Conservation (phyloP, 345 rosid genomes). For the Kandelia obovata region DNA sequence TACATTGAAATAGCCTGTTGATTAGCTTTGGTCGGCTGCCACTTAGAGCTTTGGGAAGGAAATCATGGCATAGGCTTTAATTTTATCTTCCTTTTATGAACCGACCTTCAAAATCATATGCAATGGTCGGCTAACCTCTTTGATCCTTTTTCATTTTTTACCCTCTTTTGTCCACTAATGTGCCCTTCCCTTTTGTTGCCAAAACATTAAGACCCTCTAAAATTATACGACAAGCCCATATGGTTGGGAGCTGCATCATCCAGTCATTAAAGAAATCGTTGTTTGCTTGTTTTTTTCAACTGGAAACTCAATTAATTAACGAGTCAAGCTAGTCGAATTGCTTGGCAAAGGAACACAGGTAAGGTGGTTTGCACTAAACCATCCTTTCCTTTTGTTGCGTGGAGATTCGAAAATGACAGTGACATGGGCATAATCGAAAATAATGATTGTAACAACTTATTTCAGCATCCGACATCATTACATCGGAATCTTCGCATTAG, state of each 20-base stretch:
- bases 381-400: not conserved
- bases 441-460: constrained; percentile 1
- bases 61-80: not conserved
- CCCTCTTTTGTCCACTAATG: constrained; percentile 24
- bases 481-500: not conserved
- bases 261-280: constrained; percentile 22
- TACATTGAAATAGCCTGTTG: no score
- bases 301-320: not conserved
- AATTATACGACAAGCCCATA: not conserved
- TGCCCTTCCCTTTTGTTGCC: not conserved
- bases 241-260: constrained; percentile 34
- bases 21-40: not conserved
- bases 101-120: constrained; percentile 10
- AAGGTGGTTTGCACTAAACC: constrained; percentile 26
- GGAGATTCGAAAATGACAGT: not conserved
- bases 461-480: not conserved
- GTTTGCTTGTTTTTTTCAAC: not conserved
- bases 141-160: no score
- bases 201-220: not conserved
- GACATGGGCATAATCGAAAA: not conserved
- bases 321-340: constrained; percentile 6
- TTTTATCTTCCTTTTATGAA: not conserved
- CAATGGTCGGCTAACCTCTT: constrained; percentile 19
- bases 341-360: constrained; percentile 30
- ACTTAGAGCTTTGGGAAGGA: not conserved